Conservation (phyloP, 2,329 filamentous ascomycete genomes). For the Cordyceps cateniannulata region DNA sequence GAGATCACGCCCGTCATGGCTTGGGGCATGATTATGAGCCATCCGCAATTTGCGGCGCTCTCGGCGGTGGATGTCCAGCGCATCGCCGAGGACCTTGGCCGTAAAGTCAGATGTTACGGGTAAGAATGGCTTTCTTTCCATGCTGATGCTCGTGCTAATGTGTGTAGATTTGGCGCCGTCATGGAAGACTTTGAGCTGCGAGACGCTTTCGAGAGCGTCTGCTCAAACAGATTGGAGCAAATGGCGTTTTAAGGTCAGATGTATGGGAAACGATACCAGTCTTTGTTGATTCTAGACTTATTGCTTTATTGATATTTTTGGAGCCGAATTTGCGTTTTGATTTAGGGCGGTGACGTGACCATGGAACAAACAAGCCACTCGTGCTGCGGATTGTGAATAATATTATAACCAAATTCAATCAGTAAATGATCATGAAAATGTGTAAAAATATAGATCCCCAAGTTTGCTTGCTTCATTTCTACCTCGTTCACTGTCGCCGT, state of each 20-base stretch:
- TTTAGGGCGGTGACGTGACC: not conserved
- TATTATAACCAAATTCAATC: not conserved
- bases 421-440: not conserved
- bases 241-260: slow-evolving; percentile 8
- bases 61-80: slow-evolving; percentile 61
- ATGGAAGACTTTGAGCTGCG: slow-evolving; percentile 63
- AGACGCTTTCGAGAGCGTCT: slow-evolving; percentile 68
- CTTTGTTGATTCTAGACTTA: slow-evolving; percentile 2
- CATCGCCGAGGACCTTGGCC: slow-evolving; percentile 66
- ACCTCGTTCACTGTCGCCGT: not conserved
- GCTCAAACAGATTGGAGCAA: slow-evolving; percentile 18
- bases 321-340: not conserved
- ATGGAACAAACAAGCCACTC: not conserved
- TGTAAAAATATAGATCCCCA: not conserved
- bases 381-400: not conserved
- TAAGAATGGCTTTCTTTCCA: slow-evolving; percentile 37
- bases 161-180: slow-evolving; percentile 53
- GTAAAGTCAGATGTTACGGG: slow-evolving; percentile 91
- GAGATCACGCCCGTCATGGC: slow-evolving; percentile 96
- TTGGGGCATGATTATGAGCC: slow-evolving; percentile 72
- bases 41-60: slow-evolving; percentile 63
- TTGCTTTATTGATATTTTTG: not conserved
- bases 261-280: slow-evolving; percentile 11
- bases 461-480: not conserved
- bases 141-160: not conserved